Conservation (phyloP, 1,284 basidiomycete species). For the Melampsora americana region DNA sequence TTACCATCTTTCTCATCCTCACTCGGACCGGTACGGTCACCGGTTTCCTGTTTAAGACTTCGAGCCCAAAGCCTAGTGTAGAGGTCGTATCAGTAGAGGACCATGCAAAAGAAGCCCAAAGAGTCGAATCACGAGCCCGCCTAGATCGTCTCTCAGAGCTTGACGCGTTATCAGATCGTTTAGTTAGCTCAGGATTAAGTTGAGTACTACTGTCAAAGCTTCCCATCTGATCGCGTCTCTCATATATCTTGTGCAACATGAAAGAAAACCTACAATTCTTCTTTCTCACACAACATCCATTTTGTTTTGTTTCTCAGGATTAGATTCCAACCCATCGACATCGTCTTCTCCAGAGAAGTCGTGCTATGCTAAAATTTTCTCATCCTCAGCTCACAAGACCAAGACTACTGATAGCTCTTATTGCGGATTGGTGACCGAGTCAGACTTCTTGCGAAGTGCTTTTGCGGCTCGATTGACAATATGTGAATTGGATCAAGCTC, state of each 20-base stretch:
- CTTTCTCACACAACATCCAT: not conserved
- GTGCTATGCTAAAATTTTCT: not conserved
- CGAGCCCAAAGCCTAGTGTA: too few species aligned
- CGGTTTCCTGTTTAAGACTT: too few species aligned
- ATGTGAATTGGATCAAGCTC: slow-evolving; percentile 31
- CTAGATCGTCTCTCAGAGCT: not conserved
- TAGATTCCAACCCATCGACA: not conserved
- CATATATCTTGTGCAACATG: not conserved
- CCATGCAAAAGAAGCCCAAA: too few species aligned
- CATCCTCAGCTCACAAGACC: not conserved
- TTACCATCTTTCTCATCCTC: too few species aligned
- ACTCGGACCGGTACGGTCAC: too few species aligned
- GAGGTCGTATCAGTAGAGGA: too few species aligned
- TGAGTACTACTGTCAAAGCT: not conserved
- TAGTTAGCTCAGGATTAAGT: slow-evolving; percentile 1
- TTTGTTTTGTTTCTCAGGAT: not conserved
- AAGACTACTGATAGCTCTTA: not conserved
- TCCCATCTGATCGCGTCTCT: too few species aligned
- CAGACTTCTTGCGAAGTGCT: slow-evolving; percentile 21
- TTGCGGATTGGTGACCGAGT: slow-evolving; percentile 18
- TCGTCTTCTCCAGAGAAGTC: not conserved
- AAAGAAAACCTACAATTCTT: not conserved
- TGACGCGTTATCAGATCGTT: not conserved
- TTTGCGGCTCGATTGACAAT: slow-evolving; percentile 41
- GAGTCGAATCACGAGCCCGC: too few species aligned